phyloP scores from a whole-genome alignment of 202 grass and related monocot species.

The Carex arenaria region DNA sequence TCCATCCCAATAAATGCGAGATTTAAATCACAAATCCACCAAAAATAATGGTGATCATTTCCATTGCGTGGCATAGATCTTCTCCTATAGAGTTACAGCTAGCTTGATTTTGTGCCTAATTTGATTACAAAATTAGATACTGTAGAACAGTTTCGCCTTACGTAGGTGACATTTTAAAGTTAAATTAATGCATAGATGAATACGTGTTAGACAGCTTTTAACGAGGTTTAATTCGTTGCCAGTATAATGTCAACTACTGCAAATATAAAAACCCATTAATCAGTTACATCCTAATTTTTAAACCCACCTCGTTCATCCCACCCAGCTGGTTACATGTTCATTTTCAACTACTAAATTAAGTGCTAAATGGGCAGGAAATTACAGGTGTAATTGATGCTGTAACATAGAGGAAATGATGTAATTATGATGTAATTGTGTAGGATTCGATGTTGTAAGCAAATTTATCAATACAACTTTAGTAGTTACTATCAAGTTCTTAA shows the following conservation, averaged over 20 bases:
- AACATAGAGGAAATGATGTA: too few species aligned
- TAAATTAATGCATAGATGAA: not conserved
- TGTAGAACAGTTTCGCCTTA: not conserved
- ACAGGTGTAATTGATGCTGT: too few species aligned
- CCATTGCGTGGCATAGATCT: not conserved
- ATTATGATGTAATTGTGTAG: too few species aligned
- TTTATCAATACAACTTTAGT: too few species aligned
- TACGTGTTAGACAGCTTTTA: constrained; percentile 7
- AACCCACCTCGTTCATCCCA: not conserved
- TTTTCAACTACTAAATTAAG: not conserved
- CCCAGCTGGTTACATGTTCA: not conserved
- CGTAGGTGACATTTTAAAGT: not conserved
- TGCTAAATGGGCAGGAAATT: not conserved
- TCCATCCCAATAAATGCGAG: too few species aligned
- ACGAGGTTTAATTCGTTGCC: not conserved
- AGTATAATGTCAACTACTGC: not conserved
- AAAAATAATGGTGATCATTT: not conserved
- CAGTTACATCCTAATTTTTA: not conserved
- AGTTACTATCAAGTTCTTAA: too few species aligned
- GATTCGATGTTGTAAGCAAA: too few species aligned
- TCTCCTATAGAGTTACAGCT: not conserved
- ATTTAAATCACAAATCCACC: not conserved
- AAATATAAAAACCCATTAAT: not conserved
- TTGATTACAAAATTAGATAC: not conserved
- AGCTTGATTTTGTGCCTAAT: not conserved